phyloP scores from a whole-genome alignment of 2,329 filamentous ascomycete genomes.

The Zymoseptoria ardabiliae region DNA sequence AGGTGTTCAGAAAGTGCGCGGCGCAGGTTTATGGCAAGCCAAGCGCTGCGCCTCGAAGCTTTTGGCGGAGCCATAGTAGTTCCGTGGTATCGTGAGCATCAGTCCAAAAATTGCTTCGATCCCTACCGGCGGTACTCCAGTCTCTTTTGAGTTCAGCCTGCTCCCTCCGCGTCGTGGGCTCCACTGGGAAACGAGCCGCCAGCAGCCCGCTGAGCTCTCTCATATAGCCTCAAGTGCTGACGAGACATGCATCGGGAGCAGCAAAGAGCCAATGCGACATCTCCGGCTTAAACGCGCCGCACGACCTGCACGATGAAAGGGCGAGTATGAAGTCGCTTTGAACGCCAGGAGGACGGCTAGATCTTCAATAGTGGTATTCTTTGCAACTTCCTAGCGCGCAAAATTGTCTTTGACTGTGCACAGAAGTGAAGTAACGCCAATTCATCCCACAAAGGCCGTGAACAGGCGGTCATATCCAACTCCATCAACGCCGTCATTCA shows the following conservation, averaged over 20 bases:
- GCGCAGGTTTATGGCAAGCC: not conserved
- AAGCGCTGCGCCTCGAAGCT: not conserved
- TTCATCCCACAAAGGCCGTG: not conserved
- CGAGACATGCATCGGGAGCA: not conserved
- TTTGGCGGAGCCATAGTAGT: not conserved
- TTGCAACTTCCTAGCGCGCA: not conserved
- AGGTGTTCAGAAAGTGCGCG: not conserved
- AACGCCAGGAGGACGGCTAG: not conserved
- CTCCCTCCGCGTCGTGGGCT: not conserved
- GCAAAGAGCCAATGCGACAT: not conserved
- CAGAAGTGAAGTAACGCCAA: not conserved
- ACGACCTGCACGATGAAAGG: not conserved
- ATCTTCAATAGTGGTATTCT: not conserved
- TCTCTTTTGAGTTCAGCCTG: no score
- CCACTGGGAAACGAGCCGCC: not conserved
- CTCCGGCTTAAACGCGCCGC: not conserved
- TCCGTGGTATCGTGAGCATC: not conserved
- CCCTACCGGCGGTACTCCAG: no score
- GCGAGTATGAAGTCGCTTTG: not conserved
- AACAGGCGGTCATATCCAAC: not conserved
- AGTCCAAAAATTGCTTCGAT: no score
- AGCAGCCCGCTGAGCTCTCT: not conserved
- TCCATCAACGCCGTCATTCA: not conserved
- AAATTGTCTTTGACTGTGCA: not conserved
- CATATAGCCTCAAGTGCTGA: not conserved